phyloP scores from a whole-genome alignment of 257 asterid species.

The Solanum arcanum region DNA sequence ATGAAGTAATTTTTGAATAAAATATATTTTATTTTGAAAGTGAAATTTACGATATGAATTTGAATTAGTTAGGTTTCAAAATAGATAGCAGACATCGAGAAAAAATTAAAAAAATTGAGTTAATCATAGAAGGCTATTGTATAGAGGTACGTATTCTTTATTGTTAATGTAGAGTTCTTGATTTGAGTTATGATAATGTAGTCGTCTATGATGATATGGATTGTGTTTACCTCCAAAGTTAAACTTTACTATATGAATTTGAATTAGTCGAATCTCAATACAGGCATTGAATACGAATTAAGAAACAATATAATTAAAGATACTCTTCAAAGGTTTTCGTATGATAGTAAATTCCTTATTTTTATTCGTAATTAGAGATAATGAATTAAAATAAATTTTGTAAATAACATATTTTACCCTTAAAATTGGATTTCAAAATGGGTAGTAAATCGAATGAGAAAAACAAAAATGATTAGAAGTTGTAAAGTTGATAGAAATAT shows the following conservation, averaged over 20 bases:
- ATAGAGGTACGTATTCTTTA: background rate
- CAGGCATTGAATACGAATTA: background rate
- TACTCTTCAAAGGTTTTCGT: background rate
- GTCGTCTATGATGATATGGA: background rate
- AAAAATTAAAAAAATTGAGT: background rate
- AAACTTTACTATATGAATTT: background rate
- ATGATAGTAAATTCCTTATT: accelerated
- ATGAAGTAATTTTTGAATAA: background rate
- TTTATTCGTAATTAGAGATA: background rate
- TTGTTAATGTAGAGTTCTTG: background rate
- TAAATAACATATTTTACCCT: background rate
- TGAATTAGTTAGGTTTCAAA: background rate
- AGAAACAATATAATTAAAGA: background rate
- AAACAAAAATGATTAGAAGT: background rate
- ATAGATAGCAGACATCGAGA: accelerated
- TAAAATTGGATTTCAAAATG: background rate
- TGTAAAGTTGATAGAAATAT: background rate
- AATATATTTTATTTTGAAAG: background rate
- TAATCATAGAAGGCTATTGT: background rate
- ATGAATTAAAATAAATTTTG: background rate
- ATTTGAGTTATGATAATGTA: background rate
- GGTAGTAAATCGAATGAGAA: background rate
- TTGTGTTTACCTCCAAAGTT: background rate
- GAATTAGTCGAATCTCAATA: background rate
- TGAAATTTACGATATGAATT: accelerated